These are phyloP conservation scores for Aureobasidium sp. DNA, from an alignment of 2,329 filamentous ascomycete genomes.

Conservation along the genomic window DNA sequence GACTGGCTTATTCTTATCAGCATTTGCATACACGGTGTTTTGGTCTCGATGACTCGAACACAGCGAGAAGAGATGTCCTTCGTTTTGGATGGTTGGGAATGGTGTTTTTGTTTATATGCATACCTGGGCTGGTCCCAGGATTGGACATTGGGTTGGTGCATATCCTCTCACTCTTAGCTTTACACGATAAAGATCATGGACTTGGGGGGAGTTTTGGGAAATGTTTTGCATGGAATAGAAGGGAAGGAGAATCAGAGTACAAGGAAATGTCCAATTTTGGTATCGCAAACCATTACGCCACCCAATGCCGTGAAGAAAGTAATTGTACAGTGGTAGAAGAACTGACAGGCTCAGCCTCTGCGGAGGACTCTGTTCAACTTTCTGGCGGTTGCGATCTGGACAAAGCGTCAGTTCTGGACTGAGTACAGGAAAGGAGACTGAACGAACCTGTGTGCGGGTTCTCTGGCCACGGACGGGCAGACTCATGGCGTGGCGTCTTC, in stretches of 20 bases:
- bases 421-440: neutral
- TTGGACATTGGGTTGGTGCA: neutral
- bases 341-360: conserved; percentile 26
- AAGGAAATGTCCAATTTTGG: conserved; percentile 2
- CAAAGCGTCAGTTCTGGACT: neutral
- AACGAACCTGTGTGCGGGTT: conserved; percentile 64
- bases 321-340: neutral
- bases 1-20: neutral
- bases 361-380: conserved; percentile 53
- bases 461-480: conserved; percentile 85
- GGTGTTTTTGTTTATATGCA: neutral
- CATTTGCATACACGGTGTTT: conserved; percentile 1
- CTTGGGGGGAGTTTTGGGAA: neutral
- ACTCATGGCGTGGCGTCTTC: conserved; percentile 84
- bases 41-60: neutral
- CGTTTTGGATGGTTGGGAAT: neutral
- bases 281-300: conserved; percentile 10
- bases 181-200: neutral
- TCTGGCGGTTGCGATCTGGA: conserved; percentile 49
- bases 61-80: neutral
- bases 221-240: conserved; percentile 3
- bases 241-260: neutral
- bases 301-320: conserved; percentile 4
- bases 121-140: neutral
- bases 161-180: conserved; percentile 1